Percentiles rank a stretch among this genome's conserved stretches.
Evolutionary conservation across 306 rosid genomes (phyloP).

Genomic region (peach (Prunus persica)): DNA sequence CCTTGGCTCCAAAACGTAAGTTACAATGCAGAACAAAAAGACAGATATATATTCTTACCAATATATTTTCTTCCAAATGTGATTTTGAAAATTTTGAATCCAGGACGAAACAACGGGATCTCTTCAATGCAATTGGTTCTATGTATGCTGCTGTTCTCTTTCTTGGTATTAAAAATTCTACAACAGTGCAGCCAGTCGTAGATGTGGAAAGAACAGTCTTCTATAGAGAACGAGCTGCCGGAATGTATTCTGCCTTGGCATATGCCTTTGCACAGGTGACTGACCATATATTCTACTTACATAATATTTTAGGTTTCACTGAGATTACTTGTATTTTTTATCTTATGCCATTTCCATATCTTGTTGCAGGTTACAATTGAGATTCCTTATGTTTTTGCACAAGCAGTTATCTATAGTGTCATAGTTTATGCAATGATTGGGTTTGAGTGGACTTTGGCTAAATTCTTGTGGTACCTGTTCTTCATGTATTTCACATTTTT

Average conservation of each 20-base stretch:
- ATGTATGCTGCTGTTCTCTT: constrained; percentile 48
- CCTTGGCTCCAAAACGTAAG: constrained; percentile 60
- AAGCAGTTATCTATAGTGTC: constrained; percentile 36
- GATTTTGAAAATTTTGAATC: neutral
- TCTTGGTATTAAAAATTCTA: constrained; percentile 41
- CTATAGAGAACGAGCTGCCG: constrained; percentile 52
- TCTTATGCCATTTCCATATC: neutral
- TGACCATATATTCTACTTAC: neutral
- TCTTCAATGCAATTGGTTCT: constrained; percentile 49
- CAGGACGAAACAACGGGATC: constrained; percentile 33
- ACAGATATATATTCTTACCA: neutral
- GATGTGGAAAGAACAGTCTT: constrained; percentile 44
- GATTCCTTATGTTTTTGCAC: constrained; percentile 39
- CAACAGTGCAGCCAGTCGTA: constrained; percentile 36
- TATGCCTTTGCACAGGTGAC: constrained; percentile 50
- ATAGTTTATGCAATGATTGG: constrained; percentile 52
- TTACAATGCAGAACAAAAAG: neutral
- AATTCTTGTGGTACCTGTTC: constrained; percentile 40
- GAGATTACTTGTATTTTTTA: neutral
- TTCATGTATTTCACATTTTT: constrained; percentile 43
- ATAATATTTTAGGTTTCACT: neutral
- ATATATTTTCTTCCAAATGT: neutral
- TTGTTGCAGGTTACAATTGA: constrained; percentile 39
- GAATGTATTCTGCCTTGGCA: constrained; percentile 50
- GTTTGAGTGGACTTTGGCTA: constrained; percentile 38